phyloP scores from a whole-genome alignment of 2,329 filamentous ascomycete species.

The Cercospora sp. region DNA sequence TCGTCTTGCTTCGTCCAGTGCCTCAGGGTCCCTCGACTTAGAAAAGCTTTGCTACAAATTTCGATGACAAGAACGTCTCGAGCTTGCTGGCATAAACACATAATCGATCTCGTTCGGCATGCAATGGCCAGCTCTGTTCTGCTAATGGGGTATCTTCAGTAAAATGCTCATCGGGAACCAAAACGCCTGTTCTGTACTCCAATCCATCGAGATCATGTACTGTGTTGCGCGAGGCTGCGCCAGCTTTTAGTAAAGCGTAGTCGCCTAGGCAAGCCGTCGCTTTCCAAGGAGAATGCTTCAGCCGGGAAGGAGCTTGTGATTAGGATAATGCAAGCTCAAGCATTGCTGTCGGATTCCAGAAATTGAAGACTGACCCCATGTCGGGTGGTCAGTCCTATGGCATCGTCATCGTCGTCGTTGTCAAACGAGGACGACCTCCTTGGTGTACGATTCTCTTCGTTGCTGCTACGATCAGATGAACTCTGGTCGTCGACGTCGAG shows the following conservation, averaged over 20 bases:
- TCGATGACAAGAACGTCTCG: neutral
- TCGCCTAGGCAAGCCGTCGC: neutral
- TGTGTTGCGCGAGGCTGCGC: neutral
- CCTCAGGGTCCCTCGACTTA: neutral
- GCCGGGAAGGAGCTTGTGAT: neutral
- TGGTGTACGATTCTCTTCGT: slow-evolving; percentile 29
- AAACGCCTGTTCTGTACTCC: slow-evolving; percentile 9
- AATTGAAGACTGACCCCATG: slow-evolving; percentile 32
- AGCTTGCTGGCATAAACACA: neutral
- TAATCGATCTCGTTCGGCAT: neutral
- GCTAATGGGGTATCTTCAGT: slow-evolving; percentile 29
- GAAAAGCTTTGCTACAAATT: neutral
- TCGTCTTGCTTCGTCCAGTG: too few relatives aligned
- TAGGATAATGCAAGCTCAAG: slow-evolving; percentile 3
- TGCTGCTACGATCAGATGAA: slow-evolving; percentile 12
- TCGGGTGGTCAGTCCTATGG: slow-evolving; percentile 19
- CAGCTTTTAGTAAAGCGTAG: neutral
- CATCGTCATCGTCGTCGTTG: slow-evolving; percentile 26
- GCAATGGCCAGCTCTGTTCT: slow-evolving; percentile 7
- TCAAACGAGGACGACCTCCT: slow-evolving; percentile 16
- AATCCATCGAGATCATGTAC: neutral
- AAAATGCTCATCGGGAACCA: slow-evolving; percentile 10
- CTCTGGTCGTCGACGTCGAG: slow-evolving; percentile 53
- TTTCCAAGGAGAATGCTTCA: neutral
- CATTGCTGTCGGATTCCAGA: slow-evolving; percentile 22